A percentile compares a stretch with the other conserved stretches of the same genome.
phyloP scores from a whole-genome alignment of 345 rosid species.

The Moricandia moricandioides region DNA sequence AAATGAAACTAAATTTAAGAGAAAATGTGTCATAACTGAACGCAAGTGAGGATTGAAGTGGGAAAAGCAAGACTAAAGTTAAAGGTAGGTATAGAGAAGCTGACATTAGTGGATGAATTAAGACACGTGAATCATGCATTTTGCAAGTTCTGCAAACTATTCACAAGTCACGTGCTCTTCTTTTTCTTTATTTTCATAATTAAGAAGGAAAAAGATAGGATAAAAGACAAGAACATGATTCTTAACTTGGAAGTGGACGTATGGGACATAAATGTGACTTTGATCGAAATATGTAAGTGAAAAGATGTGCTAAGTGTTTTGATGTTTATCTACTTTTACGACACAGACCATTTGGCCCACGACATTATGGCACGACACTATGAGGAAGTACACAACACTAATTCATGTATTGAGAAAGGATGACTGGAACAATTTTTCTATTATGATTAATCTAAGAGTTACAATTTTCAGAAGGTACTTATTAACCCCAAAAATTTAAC shows the following conservation, averaged over 20 bases:
- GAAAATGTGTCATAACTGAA: neutral
- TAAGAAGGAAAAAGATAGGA: neutral
- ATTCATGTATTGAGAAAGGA: constrained; percentile 1
- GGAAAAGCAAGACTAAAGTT: constrained; percentile 10
- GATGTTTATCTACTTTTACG: constrained; percentile 18
- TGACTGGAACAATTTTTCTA: neutral
- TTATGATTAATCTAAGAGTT: neutral
- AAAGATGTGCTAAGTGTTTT: constrained; percentile 11
- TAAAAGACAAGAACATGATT: constrained; percentile 13
- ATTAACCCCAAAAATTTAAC: neutral
- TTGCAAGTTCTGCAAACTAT: constrained; percentile 3
- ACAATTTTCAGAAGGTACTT: neutral
- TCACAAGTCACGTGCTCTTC: constrained; percentile 24
- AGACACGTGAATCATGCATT: constrained; percentile 32
- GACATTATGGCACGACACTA: constrained; percentile 4
- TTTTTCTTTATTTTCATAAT: neutral
- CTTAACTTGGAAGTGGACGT: constrained; percentile 20
- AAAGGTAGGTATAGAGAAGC: constrained; percentile 16
- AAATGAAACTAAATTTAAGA: neutral
- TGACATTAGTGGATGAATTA: constrained; percentile 24
- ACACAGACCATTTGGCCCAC: constrained; percentile 24
- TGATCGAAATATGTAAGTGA: constrained; percentile 5
- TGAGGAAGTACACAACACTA: neutral
- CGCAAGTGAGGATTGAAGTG: neutral
- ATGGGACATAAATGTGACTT: constrained; percentile 14